Base-by-base conservation (phyloP, 257 asterid species). In the Asclepias syriaca region DNA sequence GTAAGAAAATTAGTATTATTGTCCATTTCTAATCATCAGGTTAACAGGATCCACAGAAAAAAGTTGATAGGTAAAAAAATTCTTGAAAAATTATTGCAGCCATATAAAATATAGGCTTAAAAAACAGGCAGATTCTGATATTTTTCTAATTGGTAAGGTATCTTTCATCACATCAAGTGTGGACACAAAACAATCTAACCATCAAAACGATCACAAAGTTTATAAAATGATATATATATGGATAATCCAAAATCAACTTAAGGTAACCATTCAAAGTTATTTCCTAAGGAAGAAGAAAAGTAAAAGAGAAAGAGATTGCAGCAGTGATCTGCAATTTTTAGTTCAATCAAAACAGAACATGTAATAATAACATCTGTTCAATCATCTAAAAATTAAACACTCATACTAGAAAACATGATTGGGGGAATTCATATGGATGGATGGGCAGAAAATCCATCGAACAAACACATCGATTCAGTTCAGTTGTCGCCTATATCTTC, bases 81-180 rank as follows among this genome's bases (percentile, higher is more conserved):
- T 50, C 65, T 8, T 51, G 29, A 10, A 39, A 71, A 78, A 32
- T 72, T 75, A 81, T 75, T 75, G 69, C 80, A 78, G 39, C 88
- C 86, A 81, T 75, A 83, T 24, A 56, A 77, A 56, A 70, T 34
- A 68, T 34, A 68, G 77, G 82, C 69, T 5, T 5, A 61, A 13
- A 5, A 12, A 39, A 61, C 54, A 9, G 4, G 34, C 39, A 67
- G 12, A 60, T 13, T 55, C 76, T 80, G 81, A 71, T 74, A 49
- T 82, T 82, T 43, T 65, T 55, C 22, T 3, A 55, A 1, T 63
- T 65, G 74, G 72, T 40, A 68, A 58, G 77, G 34, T 13, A 54
- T 34, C 39, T 34, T 34, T 34, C 39, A 34, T 53, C 76, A 68
- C 74, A 27, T 56, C 50, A 60, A 53, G 71, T 46, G 76, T 71